A percentile compares a stretch with the other conserved stretches of the same genome.
Conservation (phyloP, 1,284 basidiomycete species). For the Coriolopsis trogii region DNA sequence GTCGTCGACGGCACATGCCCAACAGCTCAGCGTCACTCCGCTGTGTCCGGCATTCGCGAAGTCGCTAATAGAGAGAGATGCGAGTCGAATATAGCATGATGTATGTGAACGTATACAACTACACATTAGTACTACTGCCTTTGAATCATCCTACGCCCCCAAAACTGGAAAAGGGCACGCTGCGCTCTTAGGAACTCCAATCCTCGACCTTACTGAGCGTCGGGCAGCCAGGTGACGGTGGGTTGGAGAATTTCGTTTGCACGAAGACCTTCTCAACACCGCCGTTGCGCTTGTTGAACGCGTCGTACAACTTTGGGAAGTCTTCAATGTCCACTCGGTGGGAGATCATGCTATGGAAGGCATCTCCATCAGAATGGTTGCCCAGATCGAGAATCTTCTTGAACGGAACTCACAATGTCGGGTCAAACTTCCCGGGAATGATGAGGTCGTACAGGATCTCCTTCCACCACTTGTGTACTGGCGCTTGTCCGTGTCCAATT, state of each 20-base stretch:
- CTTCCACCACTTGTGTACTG: slow-evolving; percentile 76
- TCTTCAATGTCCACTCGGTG: slow-evolving; percentile 71
- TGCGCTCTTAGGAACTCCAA: slow-evolving; percentile 43
- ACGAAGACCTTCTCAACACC: slow-evolving; percentile 73
- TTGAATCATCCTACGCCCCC: too few relatives aligned
- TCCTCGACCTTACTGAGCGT: slow-evolving; percentile 52
- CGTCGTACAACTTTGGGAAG: slow-evolving; percentile 55
- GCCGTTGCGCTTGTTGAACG: slow-evolving; percentile 61
- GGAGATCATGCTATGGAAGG: slow-evolving; percentile 51
- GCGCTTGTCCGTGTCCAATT: slow-evolving; percentile 76
- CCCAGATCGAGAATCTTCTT: not conserved
- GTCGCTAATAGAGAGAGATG: too few relatives aligned
- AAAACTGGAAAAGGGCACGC: too few relatives aligned
- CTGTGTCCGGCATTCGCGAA: too few relatives aligned
- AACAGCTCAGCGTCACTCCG: not conserved
- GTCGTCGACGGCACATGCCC: slow-evolving; percentile 1
- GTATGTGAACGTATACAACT: too few relatives aligned
- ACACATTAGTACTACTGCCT: too few relatives aligned
- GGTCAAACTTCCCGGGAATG: slow-evolving; percentile 69
- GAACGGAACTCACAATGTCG: slow-evolving; percentile 53
- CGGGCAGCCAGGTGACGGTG: slow-evolving; percentile 53
- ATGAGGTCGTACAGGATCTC: slow-evolving; percentile 69
- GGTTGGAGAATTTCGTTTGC: slow-evolving; percentile 52
- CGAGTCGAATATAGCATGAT: too few relatives aligned
- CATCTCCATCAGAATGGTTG: slow-evolving; percentile 7